Conservation (phyloP, 2,329 filamentous ascomycete species). For the Penicillium corylophilum region DNA sequence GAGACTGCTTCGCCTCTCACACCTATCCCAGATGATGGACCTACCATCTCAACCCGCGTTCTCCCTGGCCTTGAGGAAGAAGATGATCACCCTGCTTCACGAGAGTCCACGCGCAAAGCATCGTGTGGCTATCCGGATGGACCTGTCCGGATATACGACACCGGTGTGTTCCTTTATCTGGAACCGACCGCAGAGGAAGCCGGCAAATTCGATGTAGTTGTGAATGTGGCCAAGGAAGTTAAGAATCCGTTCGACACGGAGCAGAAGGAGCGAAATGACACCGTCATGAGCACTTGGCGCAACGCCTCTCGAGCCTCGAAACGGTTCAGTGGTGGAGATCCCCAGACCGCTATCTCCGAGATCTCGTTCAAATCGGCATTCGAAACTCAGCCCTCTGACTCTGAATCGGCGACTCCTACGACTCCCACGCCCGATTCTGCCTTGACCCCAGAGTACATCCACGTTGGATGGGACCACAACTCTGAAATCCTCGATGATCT, state of each 20-base stretch:
- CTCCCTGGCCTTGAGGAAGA: slow-evolving; percentile 54
- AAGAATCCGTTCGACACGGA: slow-evolving; percentile 55
- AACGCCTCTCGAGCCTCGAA: slow-evolving; percentile 44
- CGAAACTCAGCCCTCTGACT: slow-evolving; percentile 38
- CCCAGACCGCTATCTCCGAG: slow-evolving; percentile 47
- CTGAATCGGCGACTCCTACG: slow-evolving; percentile 28
- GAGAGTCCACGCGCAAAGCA: slow-evolving; percentile 61
- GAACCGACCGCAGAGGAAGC: slow-evolving; percentile 63
- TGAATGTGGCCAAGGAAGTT: slow-evolving; percentile 67
- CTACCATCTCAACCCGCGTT: slow-evolving; percentile 27
- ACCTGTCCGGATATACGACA: slow-evolving; percentile 63
- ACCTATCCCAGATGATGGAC: slow-evolving; percentile 28
- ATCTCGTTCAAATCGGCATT: slow-evolving; percentile 52
- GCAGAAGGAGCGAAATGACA: slow-evolving; percentile 32
- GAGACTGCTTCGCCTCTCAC: slow-evolving; percentile 30
- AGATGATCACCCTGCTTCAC: slow-evolving; percentile 44
- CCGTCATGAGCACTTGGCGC: slow-evolving; percentile 48
- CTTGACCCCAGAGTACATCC: slow-evolving; percentile 61
- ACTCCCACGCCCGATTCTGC: slow-evolving; percentile 29
- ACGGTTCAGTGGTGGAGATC: slow-evolving; percentile 39
- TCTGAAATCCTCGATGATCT: slow-evolving; percentile 66
- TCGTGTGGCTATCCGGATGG: slow-evolving; percentile 64
- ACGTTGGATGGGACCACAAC: slow-evolving; percentile 67
- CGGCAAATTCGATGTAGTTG: slow-evolving; percentile 60
- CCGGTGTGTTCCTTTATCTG: slow-evolving; percentile 61